Percentiles rank a stretch among this genome's conserved stretches.
phyloP scores from a whole-genome alignment of 768 basidiomycete species.

The Suillus paluster region DNA sequence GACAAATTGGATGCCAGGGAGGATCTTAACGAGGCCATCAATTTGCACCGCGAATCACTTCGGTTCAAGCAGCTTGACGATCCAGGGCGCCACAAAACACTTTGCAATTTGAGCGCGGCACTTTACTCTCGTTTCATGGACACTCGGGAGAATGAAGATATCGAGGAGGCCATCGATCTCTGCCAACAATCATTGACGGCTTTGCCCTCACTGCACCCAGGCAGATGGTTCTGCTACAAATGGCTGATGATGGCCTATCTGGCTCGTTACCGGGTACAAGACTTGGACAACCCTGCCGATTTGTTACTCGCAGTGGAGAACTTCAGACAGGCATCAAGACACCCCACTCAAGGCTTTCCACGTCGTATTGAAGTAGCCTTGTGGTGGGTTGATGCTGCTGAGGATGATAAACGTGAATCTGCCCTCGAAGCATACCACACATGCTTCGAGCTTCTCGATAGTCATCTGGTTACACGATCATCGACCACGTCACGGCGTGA shows the following conservation, averaged over 20 bases:
- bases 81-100: conserved; percentile 2
- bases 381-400: not conserved
- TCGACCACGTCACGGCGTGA: conserved; percentile 3
- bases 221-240: too few relatives aligned
- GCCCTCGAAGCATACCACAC: not conserved
- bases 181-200: conserved; percentile 5
- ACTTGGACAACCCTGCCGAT: conserved; percentile 15
- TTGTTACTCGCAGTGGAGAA: too few relatives aligned
- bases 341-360: not conserved
- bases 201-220: too few relatives aligned
- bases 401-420: conserved; percentile 1
- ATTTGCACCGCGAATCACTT: too few relatives aligned
- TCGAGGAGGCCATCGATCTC: too few relatives aligned
- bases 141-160: not conserved
- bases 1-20: conserved; percentile 12
- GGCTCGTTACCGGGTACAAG: conserved; percentile 29
- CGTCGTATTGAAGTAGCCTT: not conserved
- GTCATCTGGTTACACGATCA: not conserved
- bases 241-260: too few relatives aligned
- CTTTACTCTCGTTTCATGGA: conserved; percentile 18
- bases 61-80: conserved; percentile 10
- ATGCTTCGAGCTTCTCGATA: not conserved
- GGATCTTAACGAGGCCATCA: not conserved
- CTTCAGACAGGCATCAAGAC: conserved; percentile 16
- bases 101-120: conserved; percentile 17